Conservation (phyloP, 495 filamentous ascomycete genomes). For the Oidiodendron maius region DNA sequence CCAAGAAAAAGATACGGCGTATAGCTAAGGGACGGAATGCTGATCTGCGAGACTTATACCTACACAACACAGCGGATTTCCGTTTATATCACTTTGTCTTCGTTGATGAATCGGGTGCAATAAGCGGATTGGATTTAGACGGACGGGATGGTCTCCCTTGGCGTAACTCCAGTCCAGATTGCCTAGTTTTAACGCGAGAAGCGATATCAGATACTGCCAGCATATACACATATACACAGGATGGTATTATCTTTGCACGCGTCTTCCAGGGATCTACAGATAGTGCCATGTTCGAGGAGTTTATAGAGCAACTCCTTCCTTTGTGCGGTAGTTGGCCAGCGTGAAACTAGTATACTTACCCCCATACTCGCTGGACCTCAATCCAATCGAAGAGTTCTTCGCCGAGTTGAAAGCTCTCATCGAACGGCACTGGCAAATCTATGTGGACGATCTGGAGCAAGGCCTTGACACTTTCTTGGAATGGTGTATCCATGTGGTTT, state of each 20-base stretch:
- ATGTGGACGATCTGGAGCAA: neutral
- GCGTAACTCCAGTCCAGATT: neutral
- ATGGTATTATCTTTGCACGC: neutral
- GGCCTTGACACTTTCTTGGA: neutral
- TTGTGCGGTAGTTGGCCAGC: neutral
- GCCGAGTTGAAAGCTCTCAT: too few species aligned
- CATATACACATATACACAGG: neutral
- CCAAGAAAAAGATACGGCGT: too few species aligned
- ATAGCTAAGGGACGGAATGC: too few species aligned
- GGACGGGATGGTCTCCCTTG: neutral
- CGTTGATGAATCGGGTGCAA: too few species aligned
- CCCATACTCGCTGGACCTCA: neutral
- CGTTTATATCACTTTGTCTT: too few species aligned
- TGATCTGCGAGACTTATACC: too few species aligned
- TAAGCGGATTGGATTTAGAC: neutral
- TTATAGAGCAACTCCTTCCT: neutral
- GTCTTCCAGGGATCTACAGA: conserved; percentile 32
- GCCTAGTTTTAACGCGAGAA: neutral
- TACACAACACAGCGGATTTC: too few species aligned
- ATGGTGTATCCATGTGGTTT: neutral
- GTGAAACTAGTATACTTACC: neutral
- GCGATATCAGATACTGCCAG: neutral
- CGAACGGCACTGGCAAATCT: neutral
- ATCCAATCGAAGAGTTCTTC: neutral
- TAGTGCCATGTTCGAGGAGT: conserved; percentile 13